Percentiles rank a stretch among this genome's conserved stretches.
These are phyloP conservation scores for Collariella sp. DNA, from an alignment of 495 filamentous ascomycete species.

Conservation along the genomic window DNA sequence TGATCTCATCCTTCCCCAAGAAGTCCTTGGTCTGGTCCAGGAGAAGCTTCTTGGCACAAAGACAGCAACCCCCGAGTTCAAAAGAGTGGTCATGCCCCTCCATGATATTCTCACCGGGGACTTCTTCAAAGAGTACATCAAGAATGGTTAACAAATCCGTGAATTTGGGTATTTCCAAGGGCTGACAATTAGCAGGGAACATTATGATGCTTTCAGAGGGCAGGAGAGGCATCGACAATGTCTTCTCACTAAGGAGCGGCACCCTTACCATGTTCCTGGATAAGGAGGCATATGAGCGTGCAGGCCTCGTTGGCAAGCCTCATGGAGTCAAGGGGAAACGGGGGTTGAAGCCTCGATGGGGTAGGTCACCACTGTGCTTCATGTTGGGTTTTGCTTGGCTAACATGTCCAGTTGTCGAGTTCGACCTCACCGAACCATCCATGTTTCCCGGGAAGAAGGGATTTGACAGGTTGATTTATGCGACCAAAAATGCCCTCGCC, in stretches of 20 bases:
- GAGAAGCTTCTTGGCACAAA: conserved; percentile 39
- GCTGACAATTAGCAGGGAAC: conserved; percentile 60
- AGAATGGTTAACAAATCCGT: conserved; percentile 51
- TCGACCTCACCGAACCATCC: conserved; percentile 67
- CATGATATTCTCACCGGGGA: conserved; percentile 60
- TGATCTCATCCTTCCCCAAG: conserved; percentile 66
- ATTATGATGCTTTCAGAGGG: conserved; percentile 90
- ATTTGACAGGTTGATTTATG: conserved; percentile 77
- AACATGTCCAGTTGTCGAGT: conserved; percentile 56
- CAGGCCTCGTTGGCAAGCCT: conserved; percentile 72
- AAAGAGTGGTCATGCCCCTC: conserved; percentile 66
- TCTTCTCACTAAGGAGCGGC: conserved; percentile 69
- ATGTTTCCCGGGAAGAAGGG: conserved; percentile 90
- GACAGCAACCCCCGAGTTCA: conserved; percentile 46
- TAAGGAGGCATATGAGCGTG: conserved; percentile 76
- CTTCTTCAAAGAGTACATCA: conserved; percentile 84
- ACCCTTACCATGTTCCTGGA: conserved; percentile 64
- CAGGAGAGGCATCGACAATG: conserved; percentile 65
- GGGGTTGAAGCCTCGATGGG: conserved; percentile 43
- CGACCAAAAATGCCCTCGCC: conserved; percentile 72
- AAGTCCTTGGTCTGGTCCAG: conserved; percentile 50
- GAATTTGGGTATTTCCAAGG: too few relatives aligned
- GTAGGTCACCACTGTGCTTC: conserved; percentile 24
- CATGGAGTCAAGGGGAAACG: conserved; percentile 48
- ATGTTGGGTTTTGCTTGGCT: neutral